Percentiles rank a stretch among this genome's conserved stretches.
Evolutionary conservation across 1,284 basidiomycete genomes (phyloP).

Genomic region (Fomitopsis pinicola): DNA sequence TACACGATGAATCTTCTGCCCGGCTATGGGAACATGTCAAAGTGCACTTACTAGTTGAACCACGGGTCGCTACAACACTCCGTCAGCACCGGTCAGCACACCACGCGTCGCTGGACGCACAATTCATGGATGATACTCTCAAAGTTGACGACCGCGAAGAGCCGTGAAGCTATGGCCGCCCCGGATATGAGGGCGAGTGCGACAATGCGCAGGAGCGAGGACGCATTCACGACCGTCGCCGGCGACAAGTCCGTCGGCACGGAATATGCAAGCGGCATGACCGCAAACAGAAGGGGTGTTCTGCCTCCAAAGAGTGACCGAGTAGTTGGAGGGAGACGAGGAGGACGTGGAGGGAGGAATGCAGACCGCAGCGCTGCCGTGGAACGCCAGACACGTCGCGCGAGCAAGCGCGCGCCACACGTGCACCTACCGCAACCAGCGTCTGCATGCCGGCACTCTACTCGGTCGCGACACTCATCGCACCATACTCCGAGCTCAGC

Average conservation of each 20-base stretch:
- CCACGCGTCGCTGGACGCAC: slow-evolving; percentile 44
- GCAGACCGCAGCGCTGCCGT: slow-evolving; percentile 9
- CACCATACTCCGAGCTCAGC: no score
- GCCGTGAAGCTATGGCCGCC: slow-evolving; percentile 91
- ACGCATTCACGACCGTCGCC: slow-evolving; percentile 73
- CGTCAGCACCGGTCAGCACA: slow-evolving; percentile 1
- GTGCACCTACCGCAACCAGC: not conserved
- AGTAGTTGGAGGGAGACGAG: slow-evolving; percentile 4
- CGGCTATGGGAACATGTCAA: not conserved
- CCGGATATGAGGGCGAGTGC: slow-evolving; percentile 86
- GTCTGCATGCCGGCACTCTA: not conserved
- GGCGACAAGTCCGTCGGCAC: slow-evolving; percentile 67
- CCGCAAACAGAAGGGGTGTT: slow-evolving; percentile 19
- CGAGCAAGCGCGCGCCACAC: not conserved
- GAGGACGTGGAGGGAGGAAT: slow-evolving; percentile 7
- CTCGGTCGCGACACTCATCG: not conserved
- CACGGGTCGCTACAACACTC: slow-evolving; percentile 76
- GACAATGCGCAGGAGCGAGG: slow-evolving; percentile 82
- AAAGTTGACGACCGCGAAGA: slow-evolving; percentile 97
- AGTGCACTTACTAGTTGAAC: slow-evolving; percentile 86
- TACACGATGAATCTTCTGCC: not conserved
- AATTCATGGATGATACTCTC: slow-evolving; percentile 99
- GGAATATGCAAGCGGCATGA: slow-evolving; percentile 65
- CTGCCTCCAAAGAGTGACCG: slow-evolving; percentile 14
- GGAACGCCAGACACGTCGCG: slow-evolving; percentile 21